Evolutionary conservation across 129 eudicot species (phyloP), one percentile per base, ranked within the genome.

Genomic region (Arctium minus): DNA sequence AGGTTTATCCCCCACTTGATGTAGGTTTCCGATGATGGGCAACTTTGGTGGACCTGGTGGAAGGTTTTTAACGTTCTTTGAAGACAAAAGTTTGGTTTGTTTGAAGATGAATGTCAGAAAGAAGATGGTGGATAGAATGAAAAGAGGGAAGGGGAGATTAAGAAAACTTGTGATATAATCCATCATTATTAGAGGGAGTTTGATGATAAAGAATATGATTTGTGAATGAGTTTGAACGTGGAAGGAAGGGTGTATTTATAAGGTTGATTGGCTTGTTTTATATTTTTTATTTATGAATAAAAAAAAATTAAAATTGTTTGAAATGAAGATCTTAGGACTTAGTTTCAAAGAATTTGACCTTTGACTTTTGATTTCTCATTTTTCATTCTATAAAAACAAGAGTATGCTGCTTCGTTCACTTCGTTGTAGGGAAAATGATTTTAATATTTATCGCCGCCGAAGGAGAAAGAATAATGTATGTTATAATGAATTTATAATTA

Each of bases 31-130:
- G 30, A 82, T 17, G n/a, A 82, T 30, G 10, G 81, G 81, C 72
- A 73, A 76, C 36, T 80, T 76, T 6, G 35, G 35, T 68, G 86
- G 81, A 2, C 81, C 81, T 33, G 86, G 86, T 68, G 81, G 86
- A 50, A 76, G 77, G 1, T 72, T 60, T 60, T 6, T 70, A 53
- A 64, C 11, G 67, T 8, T 6, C 1, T 10, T 50, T 50, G 69
- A 36, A 50, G 38, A 50, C 6, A 30, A 36, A 76, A 76, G 68
- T 60, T 60, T 42, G 50, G 50, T 42, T 42, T 42, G 50, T 42
- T 42, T 60, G 27, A n/a, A 2, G 81, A 62, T 56, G 65, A 60
- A 53, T 40, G 62, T 29, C 13, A 77, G 48, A 42, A 62, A 60
- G 50, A 77, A 8, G 46, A 18, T n/a, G 68, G 68, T 60, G 17